A percentile compares a stretch with the other conserved stretches of the same genome.
These are phyloP conservation scores for Magnaporthiopsis poae DNA, from an alignment of 2,329 filamentous ascomycete genomes.

Conservation along the genomic window DNA sequence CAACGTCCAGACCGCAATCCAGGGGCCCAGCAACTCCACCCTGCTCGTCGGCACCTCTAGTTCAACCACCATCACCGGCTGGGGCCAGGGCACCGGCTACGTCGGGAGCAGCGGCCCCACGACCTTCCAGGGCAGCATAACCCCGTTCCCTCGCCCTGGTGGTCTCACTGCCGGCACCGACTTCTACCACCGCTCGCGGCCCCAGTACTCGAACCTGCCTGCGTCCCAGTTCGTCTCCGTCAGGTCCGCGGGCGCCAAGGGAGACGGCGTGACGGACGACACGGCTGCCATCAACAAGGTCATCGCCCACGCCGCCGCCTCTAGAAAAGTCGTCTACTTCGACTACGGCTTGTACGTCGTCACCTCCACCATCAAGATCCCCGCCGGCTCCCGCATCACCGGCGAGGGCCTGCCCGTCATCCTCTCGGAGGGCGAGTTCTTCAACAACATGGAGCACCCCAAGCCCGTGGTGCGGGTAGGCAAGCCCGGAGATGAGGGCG, in stretches of 20 bases:
- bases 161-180: conserved; percentile 42
- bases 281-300: conserved; percentile 59
- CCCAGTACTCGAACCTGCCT: conserved; percentile 56
- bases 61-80: conserved; percentile 44
- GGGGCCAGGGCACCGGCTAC: conserved; percentile 61
- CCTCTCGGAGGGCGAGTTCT: conserved; percentile 45
- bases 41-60: conserved; percentile 48
- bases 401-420: conserved; percentile 48
- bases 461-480: conserved; percentile 55
- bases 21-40: conserved; percentile 32
- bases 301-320: conserved; percentile 42
- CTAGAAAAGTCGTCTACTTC: conserved; percentile 48
- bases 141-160: conserved; percentile 39
- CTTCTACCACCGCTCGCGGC: conserved; percentile 67
- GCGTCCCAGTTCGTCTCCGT: conserved; percentile 57
- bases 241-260: conserved; percentile 57
- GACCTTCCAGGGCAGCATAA: conserved; percentile 36
- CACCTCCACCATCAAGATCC: conserved; percentile 42
- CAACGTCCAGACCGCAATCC: conserved; percentile 32
- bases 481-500: conserved; percentile 49
- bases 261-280: conserved; percentile 67
- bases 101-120: conserved; percentile 27
- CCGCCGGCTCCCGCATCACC: conserved; percentile 43
- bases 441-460: conserved; percentile 46
- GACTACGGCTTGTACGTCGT: conserved; percentile 54